These are phyloP conservation scores for Ilyonectria destructans DNA, from an alignment of 2,329 filamentous ascomycete genomes.

Conservation along the genomic window DNA sequence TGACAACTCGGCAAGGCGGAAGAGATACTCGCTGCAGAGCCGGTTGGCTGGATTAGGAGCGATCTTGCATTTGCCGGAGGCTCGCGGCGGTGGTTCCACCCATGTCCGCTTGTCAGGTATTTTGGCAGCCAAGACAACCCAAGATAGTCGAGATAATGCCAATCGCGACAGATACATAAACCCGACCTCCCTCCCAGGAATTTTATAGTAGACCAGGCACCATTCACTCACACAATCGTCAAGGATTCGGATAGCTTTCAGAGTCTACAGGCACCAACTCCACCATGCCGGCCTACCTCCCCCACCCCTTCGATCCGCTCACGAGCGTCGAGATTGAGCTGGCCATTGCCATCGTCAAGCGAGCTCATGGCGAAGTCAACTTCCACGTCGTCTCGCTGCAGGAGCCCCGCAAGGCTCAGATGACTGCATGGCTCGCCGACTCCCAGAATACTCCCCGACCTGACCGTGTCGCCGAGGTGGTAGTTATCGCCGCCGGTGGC, in stretches of 20 bases:
- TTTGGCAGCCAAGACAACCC: slow-evolving; percentile 2
- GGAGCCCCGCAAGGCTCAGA: slow-evolving; percentile 88
- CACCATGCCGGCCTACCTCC: slow-evolving; percentile 31
- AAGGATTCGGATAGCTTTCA: slow-evolving; percentile 16
- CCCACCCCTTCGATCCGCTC: slow-evolving; percentile 51
- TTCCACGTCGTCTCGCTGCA: slow-evolving; percentile 91
- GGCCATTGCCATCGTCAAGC: slow-evolving; percentile 78
- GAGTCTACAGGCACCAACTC: slow-evolving; percentile 15
- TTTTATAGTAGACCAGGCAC: slow-evolving; percentile 3
- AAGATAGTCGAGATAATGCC: slow-evolving; percentile 13
- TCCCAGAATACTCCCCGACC: slow-evolving; percentile 76
- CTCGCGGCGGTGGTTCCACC: slow-evolving; percentile 3
- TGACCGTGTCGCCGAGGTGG: slow-evolving; percentile 83
- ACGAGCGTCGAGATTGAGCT: slow-evolving; percentile 78
- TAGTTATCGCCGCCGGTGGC: slow-evolving; percentile 84
- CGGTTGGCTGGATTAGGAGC: slow-evolving; percentile 18
- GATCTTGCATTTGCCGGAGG: slow-evolving; percentile 22
- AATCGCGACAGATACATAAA: slow-evolving; percentile 28
- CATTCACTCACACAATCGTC: slow-evolving; percentile 15
- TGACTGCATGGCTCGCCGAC: slow-evolving; percentile 84
- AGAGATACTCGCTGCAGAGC: slow-evolving; percentile 10
- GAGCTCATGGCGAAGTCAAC: slow-evolving; percentile 79
- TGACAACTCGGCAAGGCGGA: neutral
- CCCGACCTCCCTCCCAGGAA: slow-evolving; percentile 10
- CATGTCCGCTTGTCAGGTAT: neutral